phyloP scores from a whole-genome alignment of 495 filamentous ascomycete genomes.

The Mycothermus thermophilus region DNA sequence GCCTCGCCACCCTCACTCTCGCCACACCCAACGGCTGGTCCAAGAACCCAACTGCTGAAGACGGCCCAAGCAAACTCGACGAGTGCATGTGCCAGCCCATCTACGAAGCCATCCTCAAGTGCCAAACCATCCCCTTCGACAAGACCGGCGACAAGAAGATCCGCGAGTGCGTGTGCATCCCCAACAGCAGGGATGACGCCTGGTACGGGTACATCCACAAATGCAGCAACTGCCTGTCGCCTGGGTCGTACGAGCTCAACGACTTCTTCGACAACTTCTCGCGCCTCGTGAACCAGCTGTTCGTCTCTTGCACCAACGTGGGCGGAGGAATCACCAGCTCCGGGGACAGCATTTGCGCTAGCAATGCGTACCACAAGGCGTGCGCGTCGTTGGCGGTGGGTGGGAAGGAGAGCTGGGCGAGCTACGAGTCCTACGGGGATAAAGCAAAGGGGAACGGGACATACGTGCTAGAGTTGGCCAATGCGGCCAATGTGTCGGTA shows the following conservation, averaged over 20 bases:
- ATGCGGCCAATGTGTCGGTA: too few relatives aligned
- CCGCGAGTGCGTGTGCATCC: conserved; percentile 3
- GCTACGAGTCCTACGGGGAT: neutral
- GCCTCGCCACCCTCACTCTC: neutral
- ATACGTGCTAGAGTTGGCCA: conserved; percentile 2
- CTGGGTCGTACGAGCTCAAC: conserved; percentile 1
- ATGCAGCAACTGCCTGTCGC: conserved; percentile 3
- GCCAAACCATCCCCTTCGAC: conserved; percentile 6
- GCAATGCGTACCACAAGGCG: conserved; percentile 1
- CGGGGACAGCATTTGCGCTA: conserved; percentile 6
- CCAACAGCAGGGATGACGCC: conserved; percentile 4
- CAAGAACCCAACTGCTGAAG: neutral
- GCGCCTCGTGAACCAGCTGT: conserved; percentile 3
- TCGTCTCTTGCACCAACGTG: conserved; percentile 4
- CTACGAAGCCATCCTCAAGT: conserved; percentile 2
- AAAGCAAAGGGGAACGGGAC: neutral
- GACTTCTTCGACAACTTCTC: conserved; percentile 9
- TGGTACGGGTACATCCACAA: conserved; percentile 5
- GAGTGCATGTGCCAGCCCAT: conserved; percentile 5
- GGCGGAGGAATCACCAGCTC: conserved; percentile 1
- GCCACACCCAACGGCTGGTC: conserved; percentile 2
- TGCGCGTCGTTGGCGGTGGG: conserved; percentile 1
- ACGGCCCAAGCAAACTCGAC: conserved; percentile 3
- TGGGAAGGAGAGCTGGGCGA: conserved; percentile 5
- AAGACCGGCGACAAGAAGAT: neutral